Evolutionary conservation across 2,329 filamentous ascomycete genomes (phyloP).

Genomic region (Aspergillus pseudotamarii): DNA sequence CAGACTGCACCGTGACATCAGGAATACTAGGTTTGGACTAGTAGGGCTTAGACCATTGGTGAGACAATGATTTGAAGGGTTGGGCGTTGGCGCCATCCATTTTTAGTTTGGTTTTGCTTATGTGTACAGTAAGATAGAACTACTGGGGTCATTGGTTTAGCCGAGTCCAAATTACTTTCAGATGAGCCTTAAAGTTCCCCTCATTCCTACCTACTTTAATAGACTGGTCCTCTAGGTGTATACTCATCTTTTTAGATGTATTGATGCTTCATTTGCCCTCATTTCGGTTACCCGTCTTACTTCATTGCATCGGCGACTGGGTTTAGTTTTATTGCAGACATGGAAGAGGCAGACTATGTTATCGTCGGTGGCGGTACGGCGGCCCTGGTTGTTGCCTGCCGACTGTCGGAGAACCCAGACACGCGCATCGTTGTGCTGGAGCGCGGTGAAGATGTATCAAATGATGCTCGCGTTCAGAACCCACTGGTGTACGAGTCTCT

Average conservation of each 20-base stretch:
- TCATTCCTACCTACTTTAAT: background rate
- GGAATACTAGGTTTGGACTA: no score
- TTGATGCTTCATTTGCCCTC: background rate
- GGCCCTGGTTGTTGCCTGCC: slow-evolving; percentile 10
- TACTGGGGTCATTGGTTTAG: background rate
- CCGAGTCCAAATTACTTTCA: background rate
- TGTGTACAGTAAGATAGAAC: background rate
- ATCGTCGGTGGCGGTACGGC: slow-evolving; percentile 12
- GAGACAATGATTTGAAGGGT: background rate
- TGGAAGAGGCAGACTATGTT: slow-evolving; percentile 4
- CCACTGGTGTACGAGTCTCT: slow-evolving; percentile 23
- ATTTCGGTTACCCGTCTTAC: background rate
- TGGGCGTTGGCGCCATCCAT: background rate
- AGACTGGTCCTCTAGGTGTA: background rate
- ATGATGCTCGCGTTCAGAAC: slow-evolving; percentile 26
- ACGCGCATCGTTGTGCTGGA: slow-evolving; percentile 10
- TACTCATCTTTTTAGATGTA: background rate
- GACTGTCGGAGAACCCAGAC: slow-evolving; percentile 14
- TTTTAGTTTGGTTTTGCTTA: background rate
- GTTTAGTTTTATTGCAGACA: background rate
- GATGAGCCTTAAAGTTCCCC: background rate
- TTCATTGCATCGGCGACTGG: no score
- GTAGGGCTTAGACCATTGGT: background rate
- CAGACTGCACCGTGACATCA: no score
- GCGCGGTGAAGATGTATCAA: slow-evolving; percentile 23